Evolutionary conservation across 345 rosid genomes (phyloP).

Genomic region (Populus nigra): DNA sequence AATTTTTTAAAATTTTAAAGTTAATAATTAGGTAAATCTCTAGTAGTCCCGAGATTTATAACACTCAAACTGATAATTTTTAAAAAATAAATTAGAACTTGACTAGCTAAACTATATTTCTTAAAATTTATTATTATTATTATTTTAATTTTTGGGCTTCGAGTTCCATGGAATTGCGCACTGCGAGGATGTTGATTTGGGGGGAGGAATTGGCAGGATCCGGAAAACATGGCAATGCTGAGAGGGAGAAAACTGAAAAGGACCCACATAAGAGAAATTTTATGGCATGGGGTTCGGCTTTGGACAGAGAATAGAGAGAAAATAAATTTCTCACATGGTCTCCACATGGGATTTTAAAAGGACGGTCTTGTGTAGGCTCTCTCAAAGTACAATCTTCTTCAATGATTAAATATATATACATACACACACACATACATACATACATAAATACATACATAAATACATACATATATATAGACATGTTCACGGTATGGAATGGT

Average conservation of each 20-base stretch:
- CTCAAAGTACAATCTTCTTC: slow-evolving; percentile 13
- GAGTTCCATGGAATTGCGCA: background rate
- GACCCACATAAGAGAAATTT: slow-evolving; percentile 35
- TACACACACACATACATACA: too few species aligned
- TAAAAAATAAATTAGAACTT: too few species aligned
- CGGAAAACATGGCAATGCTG: slow-evolving; percentile 58
- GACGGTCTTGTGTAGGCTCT: slow-evolving; percentile 4
- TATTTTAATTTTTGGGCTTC: background rate
- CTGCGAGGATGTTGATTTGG: slow-evolving; percentile 17
- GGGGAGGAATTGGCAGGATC: slow-evolving; percentile 46
- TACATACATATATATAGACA: too few species aligned
- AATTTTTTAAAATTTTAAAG: accelerated
- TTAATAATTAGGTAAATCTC: accelerated
- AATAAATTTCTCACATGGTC: slow-evolving; percentile 43
- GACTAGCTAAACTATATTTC: accelerated
- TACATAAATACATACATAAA: too few species aligned
- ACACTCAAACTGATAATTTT: too few species aligned
- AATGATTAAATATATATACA: background rate
- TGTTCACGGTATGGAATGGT: too few species aligned
- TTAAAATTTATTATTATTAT: background rate
- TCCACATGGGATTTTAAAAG: slow-evolving; percentile 48
- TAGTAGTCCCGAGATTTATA: too few species aligned
- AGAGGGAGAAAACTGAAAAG: slow-evolving; percentile 9
- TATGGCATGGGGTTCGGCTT: slow-evolving; percentile 30
- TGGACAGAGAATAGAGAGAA: slow-evolving; percentile 8